Base-by-base conservation (phyloP, 2,329 filamentous ascomycete genomes). In the Pleurostoma richardsiae region DNA sequence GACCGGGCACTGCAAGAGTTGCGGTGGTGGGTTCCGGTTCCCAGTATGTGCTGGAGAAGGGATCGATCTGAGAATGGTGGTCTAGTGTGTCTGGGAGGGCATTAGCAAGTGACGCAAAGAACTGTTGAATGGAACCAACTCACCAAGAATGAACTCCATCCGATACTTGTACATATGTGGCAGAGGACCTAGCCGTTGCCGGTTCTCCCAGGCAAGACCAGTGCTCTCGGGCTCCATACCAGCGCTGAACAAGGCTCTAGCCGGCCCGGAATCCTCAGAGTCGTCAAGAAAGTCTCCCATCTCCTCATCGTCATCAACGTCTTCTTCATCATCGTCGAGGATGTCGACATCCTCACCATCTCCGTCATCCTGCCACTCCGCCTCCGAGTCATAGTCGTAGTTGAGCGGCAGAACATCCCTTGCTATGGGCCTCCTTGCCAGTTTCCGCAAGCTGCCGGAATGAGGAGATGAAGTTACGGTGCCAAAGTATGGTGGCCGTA, bases 271-370 rank as follows among this genome's bases (percentile, higher is more conserved):
- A 50, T 94, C 88, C 45, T 95, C 88, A 5, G 88, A 88, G 56
- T 95, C 89, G 55, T 96, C 91, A 2, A 96, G 73, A 59, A 96
- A 96, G 19, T 83, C 91, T 4, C 90, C 88, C 83, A 96, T 86
- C 49, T 95, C 90, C 52, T 88, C 86, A 11, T 88, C 86, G n/a
- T 82, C 85, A 48, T 87, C 86, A 0, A 73, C 53, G 36, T 74
- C 72, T n/a, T 78, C 91, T 72, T 77, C 90, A 69, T 79, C 79
- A 6, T 86, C 83, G 26, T 86, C 85, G 29, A 84, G 72, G 3
- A 84, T 77, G 10, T 82, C 83, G 3, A 88, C 76, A 43, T 86
- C 83, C 40, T 87, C 85, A 29, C 86, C 85, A 30, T 82, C 80
- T 45, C 81, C 77, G 50, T 85, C 78, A 48, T 90, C 88, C 59